Base-by-base conservation (phyloP, 306 rosid genomes). In the Fragaria nilgerrensis region DNA sequence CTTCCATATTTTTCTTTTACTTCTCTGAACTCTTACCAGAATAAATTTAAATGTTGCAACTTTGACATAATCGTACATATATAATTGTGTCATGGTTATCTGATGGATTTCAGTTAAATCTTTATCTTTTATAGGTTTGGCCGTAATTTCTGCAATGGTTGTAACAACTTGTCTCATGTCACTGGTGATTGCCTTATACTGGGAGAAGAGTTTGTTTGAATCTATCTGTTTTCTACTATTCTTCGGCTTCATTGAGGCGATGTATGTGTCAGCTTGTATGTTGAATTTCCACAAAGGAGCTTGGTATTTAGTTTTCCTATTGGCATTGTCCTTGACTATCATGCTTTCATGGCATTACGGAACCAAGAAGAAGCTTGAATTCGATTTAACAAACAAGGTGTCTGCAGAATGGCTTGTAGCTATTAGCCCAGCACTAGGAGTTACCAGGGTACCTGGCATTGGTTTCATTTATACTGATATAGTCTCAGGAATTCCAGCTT, bases 301-400 rank as follows among this genome's bases (percentile, higher is more conserved):
- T 27, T 92, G 97, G 96, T 92, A 85, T 86, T 85, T 90, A 62
- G 82, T 90, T 70, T 72, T 90, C 75, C 92, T 92, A 53, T 48
- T 92, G 80, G 80, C 52, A 3, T 63, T 84, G 50, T 80, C 87
- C 25, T 80, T 92, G 83, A 92, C 89, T 22, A 61, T 89, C 68
- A 92, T 92, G 96, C 79, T 90, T 34, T 80, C 96, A 19, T 90
- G 97, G 96, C 96, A 92, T 75, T 92, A 88, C 22, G 97, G 96
- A 81, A 90, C 90, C 32, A 71, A 83, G 88, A 92, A 90, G 90
- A 92, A 92, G 86, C 89, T 90, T 9, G 93, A 90, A 80, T 90
- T 82, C 69, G 93, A 92, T 73, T 36, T 87, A 81, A 75, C 90
- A 36, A 92, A 90, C 93, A 92, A 88, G 82, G 93, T 92, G 17